Evolutionary conservation across 768 basidiomycete genomes (phyloP), one percentile per base, ranked within the genome.

Genomic region (Xerocomus potaroensis): DNA sequence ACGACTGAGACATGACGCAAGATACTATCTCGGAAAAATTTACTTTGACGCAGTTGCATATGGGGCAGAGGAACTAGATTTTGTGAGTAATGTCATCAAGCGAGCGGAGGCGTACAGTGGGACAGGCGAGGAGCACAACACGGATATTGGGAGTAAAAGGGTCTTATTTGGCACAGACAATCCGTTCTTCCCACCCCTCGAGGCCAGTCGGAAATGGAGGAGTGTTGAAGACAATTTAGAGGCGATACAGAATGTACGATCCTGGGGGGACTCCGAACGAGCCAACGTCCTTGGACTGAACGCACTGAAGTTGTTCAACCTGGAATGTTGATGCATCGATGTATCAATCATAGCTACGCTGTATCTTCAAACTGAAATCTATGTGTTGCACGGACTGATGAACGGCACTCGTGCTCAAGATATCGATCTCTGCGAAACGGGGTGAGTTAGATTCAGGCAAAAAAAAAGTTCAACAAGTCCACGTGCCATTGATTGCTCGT

Each of bases 351-450:
- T 32, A 32, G 38, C 7, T 51, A 43, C 48, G 34, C 68, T 94
- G 92, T 51, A 98, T 85, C 78, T 98, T 98, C 59, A 99, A 75
- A 59, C 92, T 96, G 66, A 94, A 99, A 65, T 98, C 96, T 51
- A 98, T 84, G 61, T 96, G 93, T 55, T 81, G 90, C 21, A 90
- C 91, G 2, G 88, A 90, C 66, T 97, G 91, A 56, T 94, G 92
- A 21, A 93, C 88, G 8, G 75, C 79, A 50, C 90, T 93, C 33
- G 91, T 93, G 70, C 93, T 88, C 66, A 96, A 58, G 59, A 98
- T 94, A 64, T 99, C 96, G 57, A 99, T 85, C 61, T 92, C 94
- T 94, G 66, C 16, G 26, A 36, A 26, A 35, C 24, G 12, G n/a
- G 27, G 27, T 55, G 30, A 59, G 52, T 18, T 19, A 7, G 27